Evolutionary conservation across 768 basidiomycete genomes (phyloP).

Genomic region (Naganishia onofrii): DNA sequence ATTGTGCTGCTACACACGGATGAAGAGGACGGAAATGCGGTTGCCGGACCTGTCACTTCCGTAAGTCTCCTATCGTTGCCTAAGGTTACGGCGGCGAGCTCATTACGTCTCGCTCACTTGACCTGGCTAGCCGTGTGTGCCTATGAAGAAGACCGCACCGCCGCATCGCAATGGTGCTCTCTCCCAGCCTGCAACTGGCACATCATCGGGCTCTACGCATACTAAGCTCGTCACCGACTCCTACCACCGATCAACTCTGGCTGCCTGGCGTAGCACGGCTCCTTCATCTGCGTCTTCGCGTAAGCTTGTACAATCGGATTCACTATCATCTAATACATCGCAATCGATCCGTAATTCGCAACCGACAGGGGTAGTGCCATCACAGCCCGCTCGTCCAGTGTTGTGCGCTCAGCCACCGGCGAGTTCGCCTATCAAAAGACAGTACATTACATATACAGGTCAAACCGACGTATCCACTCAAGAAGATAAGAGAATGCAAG

Average conservation of each 20-base stretch:
- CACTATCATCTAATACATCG: background rate
- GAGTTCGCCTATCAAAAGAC: slow-evolving; percentile 11
- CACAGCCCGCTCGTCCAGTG: background rate
- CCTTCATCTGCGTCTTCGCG: slow-evolving; percentile 9
- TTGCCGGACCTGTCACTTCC: background rate
- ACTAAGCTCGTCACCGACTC: background rate
- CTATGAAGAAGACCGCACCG: background rate
- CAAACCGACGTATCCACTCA: background rate
- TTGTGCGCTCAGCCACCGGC: background rate
- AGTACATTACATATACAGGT: background rate
- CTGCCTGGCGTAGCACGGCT: background rate
- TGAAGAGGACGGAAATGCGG: background rate
- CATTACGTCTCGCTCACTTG: background rate
- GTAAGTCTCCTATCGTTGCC: background rate
- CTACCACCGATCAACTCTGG: background rate
- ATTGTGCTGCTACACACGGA: slow-evolving; percentile 19
- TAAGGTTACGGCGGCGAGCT: too few species aligned
- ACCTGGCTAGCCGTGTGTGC: background rate
- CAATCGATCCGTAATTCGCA: slow-evolving; percentile 3
- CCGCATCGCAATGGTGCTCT: background rate
- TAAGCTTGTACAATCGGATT: background rate
- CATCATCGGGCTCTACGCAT: background rate
- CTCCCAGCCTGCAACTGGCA: background rate
- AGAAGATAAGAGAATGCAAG: slow-evolving; percentile 4
- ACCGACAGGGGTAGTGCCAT: background rate